These are phyloP conservation scores for Acorus gramineus DNA, from an alignment of 106 monocot genomes.

Conservation along the genomic window DNA sequence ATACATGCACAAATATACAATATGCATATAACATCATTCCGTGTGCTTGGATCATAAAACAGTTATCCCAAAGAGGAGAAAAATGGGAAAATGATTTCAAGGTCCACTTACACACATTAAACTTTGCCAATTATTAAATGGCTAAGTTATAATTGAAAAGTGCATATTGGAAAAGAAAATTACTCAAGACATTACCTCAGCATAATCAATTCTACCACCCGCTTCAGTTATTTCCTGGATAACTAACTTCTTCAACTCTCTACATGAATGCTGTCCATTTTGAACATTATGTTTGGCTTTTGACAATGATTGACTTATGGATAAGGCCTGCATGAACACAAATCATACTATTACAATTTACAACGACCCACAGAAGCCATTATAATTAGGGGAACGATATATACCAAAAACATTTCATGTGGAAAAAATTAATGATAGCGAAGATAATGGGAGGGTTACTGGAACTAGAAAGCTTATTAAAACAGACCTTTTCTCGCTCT, in stretches of 20 bases:
- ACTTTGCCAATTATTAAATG: not conserved
- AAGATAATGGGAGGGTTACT: no score
- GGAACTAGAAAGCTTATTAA: not conserved
- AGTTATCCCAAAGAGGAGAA: no score
- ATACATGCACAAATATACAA: no score
- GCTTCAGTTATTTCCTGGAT: conserved; percentile 35
- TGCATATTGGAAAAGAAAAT: not conserved
- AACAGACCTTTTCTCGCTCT: conserved; percentile 68
- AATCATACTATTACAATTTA: not conserved
- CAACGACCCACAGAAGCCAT: not conserved
- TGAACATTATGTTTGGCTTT: conserved; percentile 43
- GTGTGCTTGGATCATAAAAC: no score
- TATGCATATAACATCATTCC: no score
- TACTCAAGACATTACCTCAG: conserved; percentile 48
- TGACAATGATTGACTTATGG: conserved; percentile 51
- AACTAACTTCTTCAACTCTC: conserved; percentile 39
- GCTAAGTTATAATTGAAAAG: not conserved
- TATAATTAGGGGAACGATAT: no score
- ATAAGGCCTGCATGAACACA: conserved; percentile 49
- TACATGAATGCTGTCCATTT: conserved; percentile 31
- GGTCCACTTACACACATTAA: no score
- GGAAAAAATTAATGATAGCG: no score
- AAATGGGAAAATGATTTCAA: no score
- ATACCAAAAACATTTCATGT: no score
- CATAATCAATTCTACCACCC: conserved; percentile 83